Percentiles rank a stretch among this genome's conserved stretches.
Evolutionary conservation across 2,329 filamentous ascomycete species (phyloP).

Genomic region (Xylaria sp.): DNA sequence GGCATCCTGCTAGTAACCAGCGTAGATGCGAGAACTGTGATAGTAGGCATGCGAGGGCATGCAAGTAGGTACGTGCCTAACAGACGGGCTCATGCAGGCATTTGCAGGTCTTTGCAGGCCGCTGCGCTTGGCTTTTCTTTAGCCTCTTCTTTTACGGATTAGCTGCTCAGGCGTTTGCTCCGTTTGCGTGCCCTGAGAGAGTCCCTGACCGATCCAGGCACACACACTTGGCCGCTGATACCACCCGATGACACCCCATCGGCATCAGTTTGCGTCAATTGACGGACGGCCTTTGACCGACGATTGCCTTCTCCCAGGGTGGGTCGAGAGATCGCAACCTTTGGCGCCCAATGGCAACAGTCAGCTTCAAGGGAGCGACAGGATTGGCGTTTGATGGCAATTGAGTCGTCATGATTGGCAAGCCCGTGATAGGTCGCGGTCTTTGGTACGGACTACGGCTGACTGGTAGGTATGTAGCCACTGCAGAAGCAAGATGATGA

Average conservation of each 20-base stretch:
- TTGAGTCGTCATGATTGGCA: conserved; percentile 19
- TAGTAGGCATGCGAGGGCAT: neutral
- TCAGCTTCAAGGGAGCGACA: conserved; percentile 9
- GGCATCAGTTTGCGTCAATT: conserved; percentile 5
- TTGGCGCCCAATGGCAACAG: conserved; percentile 27
- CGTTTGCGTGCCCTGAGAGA: no score
- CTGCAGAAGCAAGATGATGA: conserved; percentile 23
- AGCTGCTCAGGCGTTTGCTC: conserved; percentile 26
- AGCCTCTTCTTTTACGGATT: neutral
- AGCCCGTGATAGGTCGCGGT: conserved; percentile 2
- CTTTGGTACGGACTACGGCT: neutral
- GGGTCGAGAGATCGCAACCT: conserved; percentile 14
- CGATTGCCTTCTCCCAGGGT: neutral
- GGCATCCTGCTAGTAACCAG: no score
- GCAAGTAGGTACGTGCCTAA: neutral
- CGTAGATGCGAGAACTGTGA: no score
- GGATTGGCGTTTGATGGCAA: conserved; percentile 8
- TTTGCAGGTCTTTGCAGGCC: conserved; percentile 19
- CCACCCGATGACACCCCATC: no score
- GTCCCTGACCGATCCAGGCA: conserved; percentile 29
- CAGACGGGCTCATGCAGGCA: conserved; percentile 22
- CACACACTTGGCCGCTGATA: conserved; percentile 14
- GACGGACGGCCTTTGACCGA: conserved; percentile 7
- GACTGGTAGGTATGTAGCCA: neutral
- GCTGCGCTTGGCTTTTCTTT: conserved; percentile 7